Conservation (phyloP, 1,284 basidiomycete species). For the Moesziomyces parantarcticus region DNA sequence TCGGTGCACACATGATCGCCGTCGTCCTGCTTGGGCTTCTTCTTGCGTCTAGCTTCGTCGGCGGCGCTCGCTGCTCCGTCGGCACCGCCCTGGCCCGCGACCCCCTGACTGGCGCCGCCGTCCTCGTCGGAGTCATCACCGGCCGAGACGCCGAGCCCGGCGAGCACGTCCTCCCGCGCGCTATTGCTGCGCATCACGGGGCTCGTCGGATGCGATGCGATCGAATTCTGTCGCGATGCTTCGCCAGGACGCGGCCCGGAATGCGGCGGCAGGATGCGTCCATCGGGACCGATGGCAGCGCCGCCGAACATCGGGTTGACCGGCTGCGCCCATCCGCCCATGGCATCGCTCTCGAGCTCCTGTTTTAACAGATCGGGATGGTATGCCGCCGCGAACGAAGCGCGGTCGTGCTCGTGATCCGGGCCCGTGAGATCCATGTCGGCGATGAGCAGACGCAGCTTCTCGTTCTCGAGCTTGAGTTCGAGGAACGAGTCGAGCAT, state of each 20-base stretch:
- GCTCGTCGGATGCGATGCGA: constrained; percentile 42
- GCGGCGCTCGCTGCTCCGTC: constrained; percentile 12
- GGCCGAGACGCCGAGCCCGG: constrained; percentile 34
- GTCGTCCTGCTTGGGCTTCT: constrained; percentile 58
- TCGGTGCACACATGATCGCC: constrained; percentile 64
- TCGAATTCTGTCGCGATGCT: constrained; percentile 35
- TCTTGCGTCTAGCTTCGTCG: constrained; percentile 47
- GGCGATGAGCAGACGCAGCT: constrained; percentile 49
- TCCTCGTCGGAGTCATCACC: constrained; percentile 47
- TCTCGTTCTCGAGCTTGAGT: constrained; percentile 64
- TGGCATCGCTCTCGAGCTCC: constrained; percentile 39
- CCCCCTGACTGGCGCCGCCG: constrained; percentile 13
- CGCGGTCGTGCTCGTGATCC: constrained; percentile 29
- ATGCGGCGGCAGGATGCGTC: constrained; percentile 18
- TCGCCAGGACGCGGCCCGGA: constrained; percentile 13
- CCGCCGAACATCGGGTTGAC: constrained; percentile 44
- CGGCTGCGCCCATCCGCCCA: constrained; percentile 20
- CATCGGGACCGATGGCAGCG: constrained; percentile 34
- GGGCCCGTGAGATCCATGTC: constrained; percentile 43
- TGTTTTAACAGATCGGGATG: constrained; percentile 49
- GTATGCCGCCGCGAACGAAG: constrained; percentile 33
- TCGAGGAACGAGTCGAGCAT: constrained; percentile 65
- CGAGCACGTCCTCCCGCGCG: constrained; percentile 35
- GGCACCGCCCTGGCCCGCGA: constrained; percentile 8
- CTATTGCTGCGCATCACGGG: constrained; percentile 38